Percentiles rank a stretch among this genome's conserved stretches.
These are phyloP conservation scores for Aspergillus nomiae DNA, from an alignment of 2,329 filamentous ascomycete species.

Conservation along the genomic window DNA sequence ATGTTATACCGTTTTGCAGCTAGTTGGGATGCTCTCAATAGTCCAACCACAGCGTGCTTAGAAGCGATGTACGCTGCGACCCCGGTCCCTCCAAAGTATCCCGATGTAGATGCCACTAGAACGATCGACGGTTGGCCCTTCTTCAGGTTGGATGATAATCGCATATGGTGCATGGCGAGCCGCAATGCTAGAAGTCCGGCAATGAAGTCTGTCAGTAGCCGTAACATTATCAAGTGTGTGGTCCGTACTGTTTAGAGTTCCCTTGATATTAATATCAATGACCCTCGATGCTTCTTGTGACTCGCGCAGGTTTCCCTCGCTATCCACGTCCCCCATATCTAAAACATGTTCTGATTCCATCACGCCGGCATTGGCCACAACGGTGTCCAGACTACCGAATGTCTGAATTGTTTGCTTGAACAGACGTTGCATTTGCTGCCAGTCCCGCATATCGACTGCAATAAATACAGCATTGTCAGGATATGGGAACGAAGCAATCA, in stretches of 20 bases:
- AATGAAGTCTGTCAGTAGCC: fast-evolving
- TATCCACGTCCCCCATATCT: not conserved
- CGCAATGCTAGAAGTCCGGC: not conserved
- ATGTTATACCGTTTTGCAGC: not conserved
- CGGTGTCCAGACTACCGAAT: not conserved
- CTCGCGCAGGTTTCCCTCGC: not conserved
- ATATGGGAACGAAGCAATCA: not conserved
- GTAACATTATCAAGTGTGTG: not conserved
- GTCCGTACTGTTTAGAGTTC: not conserved
- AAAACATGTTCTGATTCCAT: not conserved
- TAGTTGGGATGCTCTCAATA: not conserved
- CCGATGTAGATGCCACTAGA: not conserved
- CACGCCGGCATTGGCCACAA: not conserved
- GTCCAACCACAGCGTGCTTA: not conserved
- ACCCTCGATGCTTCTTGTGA: not conserved
- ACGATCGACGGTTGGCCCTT: not conserved
- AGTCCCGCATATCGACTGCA: not conserved
- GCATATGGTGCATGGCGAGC: not conserved
- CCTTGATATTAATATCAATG: not conserved
- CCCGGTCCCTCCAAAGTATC: not conserved
- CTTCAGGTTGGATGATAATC: not conserved
- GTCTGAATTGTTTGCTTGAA: not conserved
- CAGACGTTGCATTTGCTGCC: not conserved
- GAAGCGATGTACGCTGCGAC: not conserved
- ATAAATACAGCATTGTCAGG: not conserved